Evolutionary conservation across 164 flowering plant genomes (phyloP), one percentile per base, ranked within the genome.

Genomic region (Litsea cubeba): DNA sequence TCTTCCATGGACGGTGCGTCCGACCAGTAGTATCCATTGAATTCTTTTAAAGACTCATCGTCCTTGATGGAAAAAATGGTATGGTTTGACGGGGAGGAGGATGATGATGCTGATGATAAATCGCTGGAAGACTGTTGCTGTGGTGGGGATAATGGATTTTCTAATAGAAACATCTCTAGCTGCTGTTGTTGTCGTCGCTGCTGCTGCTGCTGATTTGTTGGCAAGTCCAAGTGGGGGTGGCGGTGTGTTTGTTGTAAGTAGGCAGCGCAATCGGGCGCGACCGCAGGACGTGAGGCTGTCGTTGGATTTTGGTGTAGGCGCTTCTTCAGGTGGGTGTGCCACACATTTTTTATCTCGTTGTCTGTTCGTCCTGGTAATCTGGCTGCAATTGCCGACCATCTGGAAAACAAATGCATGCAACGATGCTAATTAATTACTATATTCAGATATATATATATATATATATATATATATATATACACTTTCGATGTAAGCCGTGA

Each of bases 21-120:
- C 2, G 84, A 72, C 93, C 96, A 90, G 54, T 87, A 83, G 67
- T 74, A 82, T 7, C 84, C 87, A n/a, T 85, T 90, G 23, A 81
- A 79, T 8, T 75, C 81, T 0, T 82, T 78, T 30, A 79, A 60
- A 23, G 50, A 72, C 14, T 78, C 86, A 0, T 71, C 71, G 49
- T 79, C 75, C 40, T 66, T 70, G 15, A 24, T 68, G 60, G 28
- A 71, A 60, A 75, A 65, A 20, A 51, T 68, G 54, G 73, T 76
- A 22, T 72, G 77, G 1, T 22, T 50, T 5, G 77, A 62, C 2
- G 30, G 32, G 15, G 60, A 54, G 0, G 75, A 71, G 12, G 60
- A 4, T 20, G 76, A 66, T 18, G 46, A 28, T 14, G 85, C 70
- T 2, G 79, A 79, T 72, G 76, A 76, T 26, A 51, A 20, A 0